Evolutionary conservation across 441 rosid species (phyloP).

Genomic region (Gossypium aridum): DNA sequence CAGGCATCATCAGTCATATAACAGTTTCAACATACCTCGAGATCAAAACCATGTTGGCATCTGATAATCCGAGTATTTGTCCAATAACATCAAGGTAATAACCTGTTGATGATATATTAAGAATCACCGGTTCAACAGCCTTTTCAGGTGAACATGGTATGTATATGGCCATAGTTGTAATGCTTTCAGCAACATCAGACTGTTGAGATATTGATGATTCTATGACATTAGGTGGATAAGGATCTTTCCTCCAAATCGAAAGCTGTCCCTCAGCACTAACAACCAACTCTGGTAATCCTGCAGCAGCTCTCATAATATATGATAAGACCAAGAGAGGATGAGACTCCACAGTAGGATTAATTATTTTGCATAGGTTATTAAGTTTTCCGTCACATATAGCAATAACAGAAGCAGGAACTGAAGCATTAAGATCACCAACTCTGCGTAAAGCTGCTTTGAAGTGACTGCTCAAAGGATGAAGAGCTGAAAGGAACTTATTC

Average conservation of each 20-base stretch:
- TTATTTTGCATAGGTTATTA: slow-evolving; percentile 53
- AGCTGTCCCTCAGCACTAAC: slow-evolving; percentile 37
- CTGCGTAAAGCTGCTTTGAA: slow-evolving; percentile 67
- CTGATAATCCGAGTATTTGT: slow-evolving; percentile 44
- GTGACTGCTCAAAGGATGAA: slow-evolving; percentile 77
- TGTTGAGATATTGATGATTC: slow-evolving; percentile 37
- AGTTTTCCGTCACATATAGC: slow-evolving; percentile 66
- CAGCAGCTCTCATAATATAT: slow-evolving; percentile 61
- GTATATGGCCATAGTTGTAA: slow-evolving; percentile 31
- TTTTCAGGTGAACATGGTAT: slow-evolving; percentile 49
- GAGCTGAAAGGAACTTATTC: slow-evolving; percentile 60
- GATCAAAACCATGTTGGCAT: slow-evolving; percentile 59
- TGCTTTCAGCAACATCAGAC: slow-evolving; percentile 26
- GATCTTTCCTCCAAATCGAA: slow-evolving; percentile 48
- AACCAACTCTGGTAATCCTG: slow-evolving; percentile 41
- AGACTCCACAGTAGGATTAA: slow-evolving; percentile 59
- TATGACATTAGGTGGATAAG: slow-evolving; percentile 41
- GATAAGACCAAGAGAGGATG: slow-evolving; percentile 55
- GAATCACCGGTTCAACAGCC: slow-evolving; percentile 38
- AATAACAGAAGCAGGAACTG: slow-evolving; percentile 71
- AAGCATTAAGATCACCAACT: slow-evolving; percentile 54
- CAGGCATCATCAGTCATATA: neutral
- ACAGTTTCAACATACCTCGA: slow-evolving; percentile 54
- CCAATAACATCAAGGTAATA: slow-evolving; percentile 84
- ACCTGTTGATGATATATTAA: slow-evolving; percentile 37